Conservation (phyloP, 768 basidiomycete genomes). For the Heimioporus sp. region DNA sequence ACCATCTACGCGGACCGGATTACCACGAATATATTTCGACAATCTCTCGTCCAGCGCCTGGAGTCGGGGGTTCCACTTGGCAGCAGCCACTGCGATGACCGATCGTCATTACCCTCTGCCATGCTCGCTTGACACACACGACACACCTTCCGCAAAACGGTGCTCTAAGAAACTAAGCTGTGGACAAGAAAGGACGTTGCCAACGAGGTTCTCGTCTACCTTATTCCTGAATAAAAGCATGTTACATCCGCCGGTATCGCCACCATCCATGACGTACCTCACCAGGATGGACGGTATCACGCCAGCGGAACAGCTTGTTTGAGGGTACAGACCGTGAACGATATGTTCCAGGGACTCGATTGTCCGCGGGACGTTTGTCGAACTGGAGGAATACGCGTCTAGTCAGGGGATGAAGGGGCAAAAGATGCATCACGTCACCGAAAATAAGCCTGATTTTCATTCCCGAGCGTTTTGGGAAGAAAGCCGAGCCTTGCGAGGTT, state of each 20-base stretch:
- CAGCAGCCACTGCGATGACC: conserved; percentile 52
- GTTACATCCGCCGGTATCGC: background rate
- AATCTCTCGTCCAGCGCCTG: conserved; percentile 60
- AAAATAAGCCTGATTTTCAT: conserved; percentile 50
- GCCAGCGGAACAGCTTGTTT: conserved; percentile 42
- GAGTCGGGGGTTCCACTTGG: conserved; percentile 59
- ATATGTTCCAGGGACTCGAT: conserved; percentile 74
- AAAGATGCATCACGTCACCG: conserved; percentile 35
- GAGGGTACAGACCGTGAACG: conserved; percentile 70
- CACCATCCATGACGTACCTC: conserved; percentile 40
- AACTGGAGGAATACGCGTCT: conserved; percentile 34
- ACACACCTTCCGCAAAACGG: conserved; percentile 62
- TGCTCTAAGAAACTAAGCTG: conserved; percentile 60
- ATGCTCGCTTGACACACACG: background rate
- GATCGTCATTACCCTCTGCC: background rate
- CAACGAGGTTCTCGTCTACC: conserved; percentile 68
- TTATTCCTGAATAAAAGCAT: conserved; percentile 46
- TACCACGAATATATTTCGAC: conserved; percentile 67
- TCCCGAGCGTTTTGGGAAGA: conserved; percentile 51
- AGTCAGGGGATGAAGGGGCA: background rate
- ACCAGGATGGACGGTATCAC: conserved; percentile 51
- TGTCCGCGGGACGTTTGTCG: conserved; percentile 76
- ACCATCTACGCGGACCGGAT: conserved; percentile 71
- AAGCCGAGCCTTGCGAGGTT: conserved; percentile 57
- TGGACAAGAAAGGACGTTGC: conserved; percentile 68